Conservation (phyloP, 176 grass and related monocot species). For the Urochloa ruziziensis region DNA sequence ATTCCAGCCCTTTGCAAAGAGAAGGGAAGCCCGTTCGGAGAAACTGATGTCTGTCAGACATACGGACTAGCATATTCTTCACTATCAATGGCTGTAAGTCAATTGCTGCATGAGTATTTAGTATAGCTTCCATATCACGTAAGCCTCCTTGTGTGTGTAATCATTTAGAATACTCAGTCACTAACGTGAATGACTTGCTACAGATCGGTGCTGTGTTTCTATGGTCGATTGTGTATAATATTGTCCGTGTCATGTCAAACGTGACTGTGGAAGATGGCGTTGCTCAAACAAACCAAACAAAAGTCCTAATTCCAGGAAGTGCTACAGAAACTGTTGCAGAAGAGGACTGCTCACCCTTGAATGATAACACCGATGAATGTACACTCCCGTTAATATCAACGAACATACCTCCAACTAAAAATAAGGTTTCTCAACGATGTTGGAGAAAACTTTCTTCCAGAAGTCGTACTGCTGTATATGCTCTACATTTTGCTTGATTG, state of each 20-base stretch:
- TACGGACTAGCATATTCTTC: conserved; percentile 76
- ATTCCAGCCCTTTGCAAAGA: conserved; percentile 90
- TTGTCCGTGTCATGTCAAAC: conserved; percentile 47
- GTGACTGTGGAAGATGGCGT: not conserved
- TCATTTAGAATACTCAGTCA: not conserved
- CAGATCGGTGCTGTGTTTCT: conserved; percentile 81
- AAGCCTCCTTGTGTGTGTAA: conserved; percentile 3
- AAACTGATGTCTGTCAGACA: conserved; percentile 49
- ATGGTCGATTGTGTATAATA: conserved; percentile 78
- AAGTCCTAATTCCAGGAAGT: conserved; percentile 17
- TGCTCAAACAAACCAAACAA: conserved; percentile 6
- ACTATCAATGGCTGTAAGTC: conserved; percentile 78
- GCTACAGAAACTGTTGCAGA: conserved; percentile 6
- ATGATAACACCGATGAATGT: not conserved
- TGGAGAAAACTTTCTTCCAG: not conserved
- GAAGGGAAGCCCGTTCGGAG: conserved; percentile 81
- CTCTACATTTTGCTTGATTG: not conserved
- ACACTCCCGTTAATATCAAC: conserved; percentile 31
- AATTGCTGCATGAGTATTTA: not conserved
- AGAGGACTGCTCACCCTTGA: not conserved
- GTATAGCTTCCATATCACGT: not conserved
- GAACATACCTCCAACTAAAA: conserved; percentile 13
- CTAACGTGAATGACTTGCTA: not conserved
- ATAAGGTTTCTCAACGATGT: conserved; percentile 37
- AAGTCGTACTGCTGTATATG: not conserved